Conservation (phyloP, 2,329 filamentous ascomycete species). For the Trichoderma simmonsii region DNA sequence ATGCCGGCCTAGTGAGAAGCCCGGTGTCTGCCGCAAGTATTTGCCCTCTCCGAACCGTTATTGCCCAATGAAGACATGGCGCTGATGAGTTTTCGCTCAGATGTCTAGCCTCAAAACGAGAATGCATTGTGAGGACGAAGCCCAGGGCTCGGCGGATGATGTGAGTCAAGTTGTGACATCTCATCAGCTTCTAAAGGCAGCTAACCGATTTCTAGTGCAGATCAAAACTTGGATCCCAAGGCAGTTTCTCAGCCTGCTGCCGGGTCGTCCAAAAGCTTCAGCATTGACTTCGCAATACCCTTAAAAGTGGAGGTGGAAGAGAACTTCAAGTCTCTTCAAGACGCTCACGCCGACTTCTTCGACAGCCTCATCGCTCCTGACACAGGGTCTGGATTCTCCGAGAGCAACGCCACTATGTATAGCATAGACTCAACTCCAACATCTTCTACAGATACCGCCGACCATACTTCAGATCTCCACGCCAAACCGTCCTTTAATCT, state of each 20-base stretch:
- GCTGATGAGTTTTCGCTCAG: slow-evolving; percentile 29
- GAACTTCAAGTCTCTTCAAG: slow-evolving; percentile 42
- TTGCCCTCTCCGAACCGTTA: not conserved
- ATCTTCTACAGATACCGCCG: slow-evolving; percentile 29
- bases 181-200: not conserved
- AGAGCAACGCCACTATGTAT: slow-evolving; percentile 22
- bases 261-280: slow-evolving; percentile 49
- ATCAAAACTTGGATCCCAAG: slow-evolving; percentile 21
- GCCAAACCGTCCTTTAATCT: slow-evolving; percentile 54
- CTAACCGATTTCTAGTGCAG: not conserved
- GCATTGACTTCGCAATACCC: slow-evolving; percentile 50
- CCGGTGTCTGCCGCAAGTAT: slow-evolving; percentile 52
- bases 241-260: slow-evolving; percentile 24
- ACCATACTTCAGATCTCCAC: slow-evolving; percentile 39
- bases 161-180: slow-evolving; percentile 29
- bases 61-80: not conserved
- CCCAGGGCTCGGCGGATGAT: slow-evolving; percentile 45
- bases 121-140: slow-evolving; percentile 51
- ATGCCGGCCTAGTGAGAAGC: slow-evolving; percentile 47
- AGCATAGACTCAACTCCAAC: slow-evolving; percentile 27
- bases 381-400: slow-evolving; percentile 22
- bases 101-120: slow-evolving; percentile 50
- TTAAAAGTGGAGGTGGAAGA: slow-evolving; percentile 35
- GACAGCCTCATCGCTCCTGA: slow-evolving; percentile 38
- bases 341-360: slow-evolving; percentile 42